Conservation (phyloP, 2,329 filamentous ascomycete genomes). For the Aspergillus japonicus region DNA sequence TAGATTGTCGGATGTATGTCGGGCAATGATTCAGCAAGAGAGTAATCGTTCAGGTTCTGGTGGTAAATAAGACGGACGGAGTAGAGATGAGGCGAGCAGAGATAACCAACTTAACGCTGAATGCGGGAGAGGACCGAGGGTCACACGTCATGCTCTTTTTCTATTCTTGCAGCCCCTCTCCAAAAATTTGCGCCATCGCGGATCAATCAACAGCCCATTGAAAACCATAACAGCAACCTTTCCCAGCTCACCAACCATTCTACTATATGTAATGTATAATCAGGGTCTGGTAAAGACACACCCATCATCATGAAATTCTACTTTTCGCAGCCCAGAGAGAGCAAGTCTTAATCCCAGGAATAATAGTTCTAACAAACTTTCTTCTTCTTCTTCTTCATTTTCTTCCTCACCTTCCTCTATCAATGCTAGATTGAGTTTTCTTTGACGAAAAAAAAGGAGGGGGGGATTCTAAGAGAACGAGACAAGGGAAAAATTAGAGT, state of each 20-base stretch:
- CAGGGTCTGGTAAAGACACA: no score
- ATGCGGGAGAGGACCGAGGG: neutral
- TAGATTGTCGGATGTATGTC: neutral
- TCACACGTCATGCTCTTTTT: neutral
- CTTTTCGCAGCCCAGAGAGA: no score
- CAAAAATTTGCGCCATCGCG: neutral
- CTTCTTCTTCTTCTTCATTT: no score
- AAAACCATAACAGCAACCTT: neutral
- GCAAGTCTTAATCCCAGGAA: no score
- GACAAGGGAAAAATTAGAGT: neutral
- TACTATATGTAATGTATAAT: no score
- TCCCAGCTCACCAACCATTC: no score
- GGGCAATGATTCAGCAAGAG: no score
- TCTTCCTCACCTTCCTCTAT: neutral
- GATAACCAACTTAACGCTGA: neutral
- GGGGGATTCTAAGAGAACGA: neutral
- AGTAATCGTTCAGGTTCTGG: neutral
- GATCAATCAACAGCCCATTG: neutral
- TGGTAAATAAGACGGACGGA: neutral
- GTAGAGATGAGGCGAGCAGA: neutral
- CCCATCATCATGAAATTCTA: no score
- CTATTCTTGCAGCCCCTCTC: neutral
- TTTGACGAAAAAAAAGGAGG: no score
- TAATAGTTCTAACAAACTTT: no score
- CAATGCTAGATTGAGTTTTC: neutral